A percentile compares a stretch with the other conserved stretches of the same genome.
Conservation (phyloP, 805 yeast genomes). For the Lipomyces japonicus region DNA sequence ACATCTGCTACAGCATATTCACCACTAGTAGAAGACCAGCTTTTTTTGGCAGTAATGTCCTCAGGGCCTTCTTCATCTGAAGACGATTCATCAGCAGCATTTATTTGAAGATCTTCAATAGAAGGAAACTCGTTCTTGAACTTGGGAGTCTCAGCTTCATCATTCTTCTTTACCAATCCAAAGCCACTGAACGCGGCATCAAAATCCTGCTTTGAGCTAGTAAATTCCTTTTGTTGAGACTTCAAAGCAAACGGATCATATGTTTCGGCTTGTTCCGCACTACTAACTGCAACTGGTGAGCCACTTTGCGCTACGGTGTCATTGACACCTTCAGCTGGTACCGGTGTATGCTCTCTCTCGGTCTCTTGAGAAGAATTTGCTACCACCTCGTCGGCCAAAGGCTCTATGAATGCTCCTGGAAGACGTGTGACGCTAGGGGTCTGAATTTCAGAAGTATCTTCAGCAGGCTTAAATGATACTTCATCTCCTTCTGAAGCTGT, state of each 20-base stretch:
- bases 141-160: conserved; percentile 1
- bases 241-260: conserved; percentile 17
- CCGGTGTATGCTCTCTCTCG: background rate
- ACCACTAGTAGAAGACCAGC: too few relatives aligned
- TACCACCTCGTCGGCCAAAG: conserved; percentile 5
- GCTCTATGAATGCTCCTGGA: background rate
- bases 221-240: conserved; percentile 1
- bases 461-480: background rate
- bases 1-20: background rate
- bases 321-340: too few relatives aligned
- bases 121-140: conserved; percentile 32
- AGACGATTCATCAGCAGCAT: conserved; percentile 25
- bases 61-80: conserved; percentile 35
- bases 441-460: background rate
- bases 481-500: conserved; percentile 30
- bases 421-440: background rate
- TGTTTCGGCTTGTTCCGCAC: conserved; percentile 11
- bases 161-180: conserved; percentile 18
- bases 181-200: conserved; percentile 20
- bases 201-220: conserved; percentile 28
- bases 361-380: background rate
- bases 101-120: conserved; percentile 22
- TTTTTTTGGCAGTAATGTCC: conserved; percentile 8
- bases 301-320: too few relatives aligned
- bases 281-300: too few relatives aligned